phyloP scores from a whole-genome alignment of 2,329 filamentous ascomycete genomes.

The Colletotrichum cuscutae region DNA sequence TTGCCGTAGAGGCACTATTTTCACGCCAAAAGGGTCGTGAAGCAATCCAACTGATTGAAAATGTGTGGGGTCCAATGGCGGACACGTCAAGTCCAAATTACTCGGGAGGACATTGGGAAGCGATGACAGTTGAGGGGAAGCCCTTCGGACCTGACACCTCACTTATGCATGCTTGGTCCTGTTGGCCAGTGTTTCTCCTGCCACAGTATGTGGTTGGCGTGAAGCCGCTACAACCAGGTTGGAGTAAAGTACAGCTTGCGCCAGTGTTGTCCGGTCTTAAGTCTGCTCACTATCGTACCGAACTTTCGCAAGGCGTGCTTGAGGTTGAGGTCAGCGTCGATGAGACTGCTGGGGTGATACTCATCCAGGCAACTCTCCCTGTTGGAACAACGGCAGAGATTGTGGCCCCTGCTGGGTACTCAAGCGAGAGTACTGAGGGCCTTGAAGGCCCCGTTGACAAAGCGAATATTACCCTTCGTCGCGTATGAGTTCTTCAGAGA shows the following conservation, averaged over 20 bases:
- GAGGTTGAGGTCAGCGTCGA: not conserved
- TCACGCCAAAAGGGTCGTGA: not conserved
- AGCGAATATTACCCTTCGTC: not conserved
- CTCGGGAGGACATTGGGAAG: slow-evolving; percentile 25
- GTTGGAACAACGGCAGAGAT: not conserved
- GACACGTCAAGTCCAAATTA: slow-evolving; percentile 10
- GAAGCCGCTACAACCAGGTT: slow-evolving; percentile 12
- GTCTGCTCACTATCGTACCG: not conserved
- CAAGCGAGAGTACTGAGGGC: not conserved
- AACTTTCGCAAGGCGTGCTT: not conserved
- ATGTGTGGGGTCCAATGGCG: slow-evolving; percentile 21
- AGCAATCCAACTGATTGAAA: slow-evolving; percentile 6
- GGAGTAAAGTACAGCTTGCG: slow-evolving; percentile 11
- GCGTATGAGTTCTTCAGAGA: not conserved
- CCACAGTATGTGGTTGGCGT: slow-evolving; percentile 23
- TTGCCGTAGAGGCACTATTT: slow-evolving; percentile 29
- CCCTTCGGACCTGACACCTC: slow-evolving; percentile 22
- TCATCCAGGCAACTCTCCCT: not conserved
- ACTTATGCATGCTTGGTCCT: slow-evolving; percentile 27
- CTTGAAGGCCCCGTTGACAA: not conserved
- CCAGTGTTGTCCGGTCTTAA: slow-evolving; percentile 7
- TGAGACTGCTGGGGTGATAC: not conserved
- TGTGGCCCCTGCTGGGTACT: not conserved
- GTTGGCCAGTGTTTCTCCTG: slow-evolving; percentile 26
- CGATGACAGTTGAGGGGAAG: slow-evolving; percentile 15